Evolutionary conservation across 2,329 filamentous ascomycete genomes (phyloP).

Genomic region (Penicillium sclerotigenum): DNA sequence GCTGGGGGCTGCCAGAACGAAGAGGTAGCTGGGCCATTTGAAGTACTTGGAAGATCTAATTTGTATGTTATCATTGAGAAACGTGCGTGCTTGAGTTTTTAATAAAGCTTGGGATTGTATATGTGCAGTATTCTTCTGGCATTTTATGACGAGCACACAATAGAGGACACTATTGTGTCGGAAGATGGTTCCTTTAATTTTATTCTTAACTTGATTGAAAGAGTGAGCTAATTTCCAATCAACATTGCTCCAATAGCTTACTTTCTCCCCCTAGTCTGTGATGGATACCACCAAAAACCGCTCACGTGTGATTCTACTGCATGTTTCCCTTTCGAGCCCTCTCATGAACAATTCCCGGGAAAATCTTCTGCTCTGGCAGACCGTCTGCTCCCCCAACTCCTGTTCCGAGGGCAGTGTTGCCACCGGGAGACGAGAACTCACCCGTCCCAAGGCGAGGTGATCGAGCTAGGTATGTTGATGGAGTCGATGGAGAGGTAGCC

Average conservation of each 20-base stretch:
- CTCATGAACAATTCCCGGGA: constrained; percentile 44
- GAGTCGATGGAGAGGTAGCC: not conserved
- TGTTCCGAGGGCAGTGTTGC: constrained; percentile 6
- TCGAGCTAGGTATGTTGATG: constrained; percentile 5
- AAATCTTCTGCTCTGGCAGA: constrained; percentile 40
- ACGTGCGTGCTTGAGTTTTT: not conserved
- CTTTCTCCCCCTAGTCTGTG: not conserved
- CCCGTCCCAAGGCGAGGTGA: constrained; percentile 7
- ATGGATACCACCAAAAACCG: too few relatives aligned
- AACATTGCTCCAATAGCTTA: not conserved
- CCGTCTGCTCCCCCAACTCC: constrained; percentile 12
- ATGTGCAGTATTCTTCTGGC: not conserved
- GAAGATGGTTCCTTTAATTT: too few relatives aligned
- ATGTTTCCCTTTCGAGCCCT: constrained; percentile 31
- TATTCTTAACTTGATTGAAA: not conserved
- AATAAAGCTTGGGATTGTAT: not conserved
- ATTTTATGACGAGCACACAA: not conserved
- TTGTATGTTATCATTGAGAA: not conserved
- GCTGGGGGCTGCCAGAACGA: constrained; percentile 61
- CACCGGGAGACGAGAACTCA: constrained; percentile 3
- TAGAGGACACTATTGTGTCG: not conserved
- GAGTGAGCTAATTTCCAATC: not conserved
- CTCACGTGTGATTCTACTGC: not conserved
- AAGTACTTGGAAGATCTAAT: not conserved
- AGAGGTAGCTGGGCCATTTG: constrained; percentile 69